Evolutionary conservation across 2,329 filamentous ascomycete species (phyloP), one percentile per base, ranked within the genome.

Genomic region (Achaetomium macrosporum): DNA sequence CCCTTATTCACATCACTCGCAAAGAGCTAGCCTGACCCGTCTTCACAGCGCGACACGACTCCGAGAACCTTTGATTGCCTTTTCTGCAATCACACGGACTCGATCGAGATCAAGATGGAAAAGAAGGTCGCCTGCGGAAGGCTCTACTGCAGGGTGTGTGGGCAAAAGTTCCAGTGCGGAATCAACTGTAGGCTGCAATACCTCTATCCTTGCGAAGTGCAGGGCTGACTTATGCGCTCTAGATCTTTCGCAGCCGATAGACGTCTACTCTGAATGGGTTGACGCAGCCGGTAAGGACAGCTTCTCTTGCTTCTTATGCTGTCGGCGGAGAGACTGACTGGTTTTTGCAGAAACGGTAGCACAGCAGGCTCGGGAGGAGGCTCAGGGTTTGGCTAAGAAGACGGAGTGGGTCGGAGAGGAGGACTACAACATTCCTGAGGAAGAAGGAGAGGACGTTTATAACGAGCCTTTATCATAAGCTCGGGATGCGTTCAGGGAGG

Each of bases 261-360:
- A 99, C 67, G 92, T 99, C 8, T 99, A 99, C 67, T 88, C 89
- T 33, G 93, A 97, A 70, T 99, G 93, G 93, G 89, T 99, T 58
- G 93, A 99, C 72, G 93, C 93, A 59, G 75, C 81, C 58, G 77
- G 81, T 82, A 71, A 58, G 72, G 7, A n/a, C 35, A 3, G 3
- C 35, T 16, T 2, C 15, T 15, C 8, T 37, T 37, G 13, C 13
- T 15, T 35, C 33, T 35, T 15, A 35, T 35, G 33, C 33, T 35
- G 10, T 35, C 35, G 15, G 35, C 13, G 15, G n/a, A n/a, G 35
- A 15, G 33, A 11, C 51, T 53, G 16, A 46, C 41, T 11, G 13
- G 10, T 12, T 43, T 30, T 13, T 31, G 16, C 42, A 63, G 64
- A 65, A 54, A 63, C 64, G 33, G 64, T 66, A 35, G 64, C 64